Evolutionary conservation across 257 asterid genomes (phyloP).

Genomic region (Forsythia viridissima): DNA sequence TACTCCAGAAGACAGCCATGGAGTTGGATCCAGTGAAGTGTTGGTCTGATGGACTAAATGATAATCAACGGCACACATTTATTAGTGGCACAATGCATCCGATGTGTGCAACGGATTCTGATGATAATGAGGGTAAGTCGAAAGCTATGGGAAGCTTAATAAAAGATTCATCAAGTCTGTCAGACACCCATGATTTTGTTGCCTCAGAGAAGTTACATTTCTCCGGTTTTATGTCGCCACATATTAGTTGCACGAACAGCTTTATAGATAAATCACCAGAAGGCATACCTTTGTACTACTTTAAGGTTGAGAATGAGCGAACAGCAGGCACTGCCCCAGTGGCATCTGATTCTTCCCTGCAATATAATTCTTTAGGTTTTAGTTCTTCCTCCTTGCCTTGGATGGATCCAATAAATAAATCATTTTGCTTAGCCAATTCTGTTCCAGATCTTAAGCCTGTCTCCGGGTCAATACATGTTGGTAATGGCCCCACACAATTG

Average conservation of each 20-base stretch:
- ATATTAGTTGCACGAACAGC: conserved; percentile 84
- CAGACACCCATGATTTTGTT: conserved; percentile 55
- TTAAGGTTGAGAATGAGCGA: conserved; percentile 71
- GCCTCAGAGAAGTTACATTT: conserved; percentile 86
- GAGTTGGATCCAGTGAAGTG: conserved; percentile 70
- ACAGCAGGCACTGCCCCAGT: conserved; percentile 43
- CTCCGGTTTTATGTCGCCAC: conserved; percentile 94
- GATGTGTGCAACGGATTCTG: conserved; percentile 37
- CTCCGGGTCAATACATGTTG: conserved; percentile 74
- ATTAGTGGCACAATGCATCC: conserved; percentile 34
- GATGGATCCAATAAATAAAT: conserved; percentile 84
- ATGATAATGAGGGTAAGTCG: conserved; percentile 53
- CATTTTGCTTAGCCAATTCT: conserved; percentile 79
- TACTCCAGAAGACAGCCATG: conserved; percentile 64
- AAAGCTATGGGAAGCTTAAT: conserved; percentile 54
- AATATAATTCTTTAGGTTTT: conserved; percentile 63
- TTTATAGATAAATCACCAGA: conserved; percentile 88
- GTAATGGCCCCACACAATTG: conserved; percentile 65
- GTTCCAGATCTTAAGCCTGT: conserved; percentile 74
- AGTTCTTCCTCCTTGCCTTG: conserved; percentile 89
- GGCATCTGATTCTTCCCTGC: conserved; percentile 67
- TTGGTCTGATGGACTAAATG: conserved; percentile 64
- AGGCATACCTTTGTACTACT: conserved; percentile 87
- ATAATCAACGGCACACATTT: conserved; percentile 42
- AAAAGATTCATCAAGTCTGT: conserved; percentile 44